Percentiles rank a stretch among this genome's conserved stretches.
These are phyloP conservation scores for Clonostachys rhizophaga DNA, from an alignment of 2,329 filamentous ascomycete genomes.

Conservation along the genomic window DNA sequence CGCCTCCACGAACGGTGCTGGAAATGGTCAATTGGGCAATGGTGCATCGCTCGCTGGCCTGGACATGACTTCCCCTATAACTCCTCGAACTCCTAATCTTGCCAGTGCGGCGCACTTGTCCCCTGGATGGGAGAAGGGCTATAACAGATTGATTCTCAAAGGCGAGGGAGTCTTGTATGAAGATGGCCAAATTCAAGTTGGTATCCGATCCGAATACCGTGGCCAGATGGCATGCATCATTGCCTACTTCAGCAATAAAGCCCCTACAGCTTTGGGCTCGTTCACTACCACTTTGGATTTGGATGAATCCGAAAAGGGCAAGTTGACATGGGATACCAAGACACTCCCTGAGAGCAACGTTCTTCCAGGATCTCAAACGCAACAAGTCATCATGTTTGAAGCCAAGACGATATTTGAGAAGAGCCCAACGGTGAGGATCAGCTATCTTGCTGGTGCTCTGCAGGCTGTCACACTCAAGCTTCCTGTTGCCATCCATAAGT, in stretches of 20 bases:
- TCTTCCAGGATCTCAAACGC: constrained; percentile 68
- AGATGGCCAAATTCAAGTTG: constrained; percentile 89
- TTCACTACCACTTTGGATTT: constrained; percentile 94
- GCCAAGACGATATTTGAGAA: constrained; percentile 76
- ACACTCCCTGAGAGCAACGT: constrained; percentile 82
- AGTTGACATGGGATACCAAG: constrained; percentile 82
- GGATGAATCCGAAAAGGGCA: constrained; percentile 58
- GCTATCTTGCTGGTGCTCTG: constrained; percentile 87
- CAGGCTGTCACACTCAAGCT: constrained; percentile 90
- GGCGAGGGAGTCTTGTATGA: constrained; percentile 90
- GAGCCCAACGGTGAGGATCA: constrained; percentile 87
- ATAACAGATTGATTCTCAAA: constrained; percentile 73
- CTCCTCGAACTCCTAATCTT: constrained; percentile 70
- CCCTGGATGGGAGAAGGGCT: constrained; percentile 91
- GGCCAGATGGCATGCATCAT: constrained; percentile 95
- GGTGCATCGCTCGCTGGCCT: constrained; percentile 67
- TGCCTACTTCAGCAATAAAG: constrained; percentile 94
- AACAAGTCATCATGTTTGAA: constrained; percentile 95
- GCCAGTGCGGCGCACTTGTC: constrained; percentile 90
- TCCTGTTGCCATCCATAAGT: constrained; percentile 86
- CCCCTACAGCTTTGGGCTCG: constrained; percentile 75
- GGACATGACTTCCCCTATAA: constrained; percentile 64
- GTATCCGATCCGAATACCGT: constrained; percentile 88
- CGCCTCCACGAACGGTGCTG: constrained; percentile 42
- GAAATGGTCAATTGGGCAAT: constrained; percentile 32